Evolutionary conservation across 148 eudicot genomes (phyloP).

Genomic region (Heliosperma pusillum): DNA sequence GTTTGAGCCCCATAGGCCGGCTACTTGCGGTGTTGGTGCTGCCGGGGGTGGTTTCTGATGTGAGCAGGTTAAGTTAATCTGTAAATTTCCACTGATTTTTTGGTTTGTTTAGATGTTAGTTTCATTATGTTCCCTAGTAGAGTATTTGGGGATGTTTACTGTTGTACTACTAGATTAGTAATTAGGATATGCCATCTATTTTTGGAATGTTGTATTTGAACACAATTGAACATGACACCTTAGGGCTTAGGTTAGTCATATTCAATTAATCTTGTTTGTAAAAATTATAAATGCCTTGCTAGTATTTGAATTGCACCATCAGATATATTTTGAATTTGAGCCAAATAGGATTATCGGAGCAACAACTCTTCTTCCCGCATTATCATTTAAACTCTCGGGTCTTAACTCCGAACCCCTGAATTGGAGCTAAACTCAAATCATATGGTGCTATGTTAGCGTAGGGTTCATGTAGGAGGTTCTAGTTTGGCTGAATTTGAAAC

Average conservation of each 20-base stretch:
- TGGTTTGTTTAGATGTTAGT: slow-evolving; percentile 2
- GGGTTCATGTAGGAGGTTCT: neutral
- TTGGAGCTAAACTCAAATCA: neutral
- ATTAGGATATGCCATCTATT: neutral
- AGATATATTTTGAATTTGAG: neutral
- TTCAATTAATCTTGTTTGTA: neutral
- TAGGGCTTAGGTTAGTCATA: neutral
- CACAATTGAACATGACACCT: neutral
- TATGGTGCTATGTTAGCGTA: too few species aligned
- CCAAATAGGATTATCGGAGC: neutral
- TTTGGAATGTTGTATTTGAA: neutral
- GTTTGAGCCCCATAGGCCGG: slow-evolving; percentile 71
- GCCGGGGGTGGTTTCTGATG: slow-evolving; percentile 58
- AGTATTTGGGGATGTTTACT: neutral
- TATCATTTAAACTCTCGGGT: neutral
- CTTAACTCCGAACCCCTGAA: neutral
- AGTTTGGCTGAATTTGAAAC: neutral
- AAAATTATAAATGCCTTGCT: neutral
- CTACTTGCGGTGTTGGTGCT: slow-evolving; percentile 51
- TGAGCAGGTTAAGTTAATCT: slow-evolving; percentile 1
- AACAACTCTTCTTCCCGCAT: neutral
- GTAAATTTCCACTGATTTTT: slow-evolving; percentile 17
- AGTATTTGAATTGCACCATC: neutral
- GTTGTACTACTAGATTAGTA: slow-evolving; percentile 9
- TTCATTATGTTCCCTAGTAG: neutral